Conservation (phyloP, 192 early-diverging fungal genomes). For the Entomortierella beljakovae region DNA sequence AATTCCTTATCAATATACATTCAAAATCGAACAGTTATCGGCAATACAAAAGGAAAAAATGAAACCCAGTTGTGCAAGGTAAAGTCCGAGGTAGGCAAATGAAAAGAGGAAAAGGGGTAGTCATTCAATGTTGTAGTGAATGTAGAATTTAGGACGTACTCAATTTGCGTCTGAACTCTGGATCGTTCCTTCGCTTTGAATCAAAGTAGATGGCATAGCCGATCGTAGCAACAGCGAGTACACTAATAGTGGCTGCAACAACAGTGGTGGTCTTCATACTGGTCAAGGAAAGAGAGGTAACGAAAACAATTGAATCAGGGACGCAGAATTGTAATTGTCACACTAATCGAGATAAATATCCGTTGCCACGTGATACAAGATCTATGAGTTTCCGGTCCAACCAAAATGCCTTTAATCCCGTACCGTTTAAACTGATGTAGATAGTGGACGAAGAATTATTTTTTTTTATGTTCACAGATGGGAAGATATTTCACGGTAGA, state of each 20-base stretch:
- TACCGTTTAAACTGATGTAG: too few species aligned
- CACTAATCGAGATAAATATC: too few species aligned
- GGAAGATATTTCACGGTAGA: too few species aligned
- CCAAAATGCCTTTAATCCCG: too few species aligned
- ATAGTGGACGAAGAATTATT: too few species aligned
- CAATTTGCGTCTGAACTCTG: conserved; percentile 85
- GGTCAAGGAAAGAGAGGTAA: conserved; percentile 1
- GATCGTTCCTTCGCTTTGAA: conserved; percentile 89
- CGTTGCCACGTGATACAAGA: too few species aligned
- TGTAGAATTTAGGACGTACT: conserved; percentile 61
- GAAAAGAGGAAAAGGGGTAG: background rate
- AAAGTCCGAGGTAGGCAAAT: too few species aligned
- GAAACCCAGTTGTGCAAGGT: too few species aligned
- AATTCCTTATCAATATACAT: background rate
- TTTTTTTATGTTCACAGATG: too few species aligned
- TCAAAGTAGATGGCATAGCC: conserved; percentile 95
- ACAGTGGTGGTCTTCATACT: conserved; percentile 46
- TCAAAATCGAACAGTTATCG: background rate
- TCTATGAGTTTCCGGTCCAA: too few species aligned
- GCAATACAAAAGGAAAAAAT: too few species aligned
- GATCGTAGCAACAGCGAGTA: conserved; percentile 71
- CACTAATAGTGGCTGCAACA: conserved; percentile 58
- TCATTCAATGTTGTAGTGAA: background rate
- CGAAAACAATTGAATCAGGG: background rate
- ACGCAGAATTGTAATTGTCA: background rate